These are phyloP conservation scores for Spiraea crenata DNA, from an alignment of 331 rosid species.

Conservation along the genomic window DNA sequence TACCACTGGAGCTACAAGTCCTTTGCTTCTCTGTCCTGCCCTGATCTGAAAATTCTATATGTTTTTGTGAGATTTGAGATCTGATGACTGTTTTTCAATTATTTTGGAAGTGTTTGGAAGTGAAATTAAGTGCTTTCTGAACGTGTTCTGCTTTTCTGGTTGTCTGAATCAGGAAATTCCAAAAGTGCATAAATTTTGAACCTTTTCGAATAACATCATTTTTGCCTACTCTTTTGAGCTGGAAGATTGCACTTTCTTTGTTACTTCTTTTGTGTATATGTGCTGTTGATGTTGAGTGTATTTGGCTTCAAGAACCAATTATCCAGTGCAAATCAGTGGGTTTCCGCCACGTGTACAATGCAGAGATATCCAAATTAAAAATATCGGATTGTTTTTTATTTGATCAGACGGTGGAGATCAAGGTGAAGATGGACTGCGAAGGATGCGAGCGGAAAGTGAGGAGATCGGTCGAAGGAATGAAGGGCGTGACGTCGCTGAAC, in stretches of 20 bases:
- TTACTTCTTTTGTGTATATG: background rate
- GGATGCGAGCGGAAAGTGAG: conserved; percentile 80
- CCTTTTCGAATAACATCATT: background rate
- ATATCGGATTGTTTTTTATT: background rate
- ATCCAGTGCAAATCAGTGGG: background rate
- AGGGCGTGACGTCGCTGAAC: conserved; percentile 61
- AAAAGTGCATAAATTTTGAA: background rate
- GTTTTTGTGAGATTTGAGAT: too few species aligned
- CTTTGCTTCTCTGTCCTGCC: too few species aligned
- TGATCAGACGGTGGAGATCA: conserved; percentile 77
- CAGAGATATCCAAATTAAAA: too few species aligned
- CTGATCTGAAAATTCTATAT: too few species aligned
- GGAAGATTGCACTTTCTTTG: background rate
- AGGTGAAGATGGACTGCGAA: conserved; percentile 84
- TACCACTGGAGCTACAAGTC: too few species aligned
- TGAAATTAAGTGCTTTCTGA: background rate
- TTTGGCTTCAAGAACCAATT: background rate
- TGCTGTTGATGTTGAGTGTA: too few species aligned
- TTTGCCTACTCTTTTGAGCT: background rate
- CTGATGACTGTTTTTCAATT: too few species aligned
- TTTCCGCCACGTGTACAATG: background rate
- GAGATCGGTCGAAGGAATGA: conserved; percentile 73
- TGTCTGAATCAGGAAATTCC: background rate
- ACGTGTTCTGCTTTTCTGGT: background rate
- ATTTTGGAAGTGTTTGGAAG: background rate